Conservation (phyloP, 192 early-diverging fungal species). For the Coemansia sp. region DNA sequence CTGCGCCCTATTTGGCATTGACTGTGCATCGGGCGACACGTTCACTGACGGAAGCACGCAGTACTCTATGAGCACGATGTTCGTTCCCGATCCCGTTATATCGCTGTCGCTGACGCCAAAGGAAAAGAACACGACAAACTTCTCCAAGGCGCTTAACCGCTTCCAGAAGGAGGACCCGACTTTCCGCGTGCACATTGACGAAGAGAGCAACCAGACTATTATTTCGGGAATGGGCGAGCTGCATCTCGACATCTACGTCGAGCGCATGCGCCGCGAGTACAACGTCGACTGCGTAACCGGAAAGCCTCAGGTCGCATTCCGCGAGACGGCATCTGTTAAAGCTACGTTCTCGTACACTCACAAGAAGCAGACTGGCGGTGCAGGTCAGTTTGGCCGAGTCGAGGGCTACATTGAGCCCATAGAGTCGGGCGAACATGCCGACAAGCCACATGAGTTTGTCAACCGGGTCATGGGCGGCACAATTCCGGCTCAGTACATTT, state of each 20-base stretch:
- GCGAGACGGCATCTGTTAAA: constrained; percentile 79
- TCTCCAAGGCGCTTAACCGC: constrained; percentile 68
- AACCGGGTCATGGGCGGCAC: constrained; percentile 89
- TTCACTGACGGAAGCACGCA: constrained; percentile 85
- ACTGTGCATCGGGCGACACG: constrained; percentile 95
- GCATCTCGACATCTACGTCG: constrained; percentile 91
- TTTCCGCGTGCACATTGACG: constrained; percentile 77
- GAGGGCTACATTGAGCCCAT: constrained; percentile 90
- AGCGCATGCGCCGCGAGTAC: constrained; percentile 98
- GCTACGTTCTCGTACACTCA: constrained; percentile 93
- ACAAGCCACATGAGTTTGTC: constrained; percentile 73
- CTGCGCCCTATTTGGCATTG: constrained; percentile 96
- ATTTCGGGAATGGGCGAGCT: constrained; percentile 89
- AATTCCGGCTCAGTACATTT: constrained; percentile 90
- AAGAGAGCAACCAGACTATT: constrained; percentile 84
- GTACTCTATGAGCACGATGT: constrained; percentile 96
- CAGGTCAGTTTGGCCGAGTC: constrained; percentile 94
- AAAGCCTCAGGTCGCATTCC: constrained; percentile 97
- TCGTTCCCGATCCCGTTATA: constrained; percentile 95
- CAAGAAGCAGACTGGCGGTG: constrained; percentile 97
- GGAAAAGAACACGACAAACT: constrained; percentile 77
- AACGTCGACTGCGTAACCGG: constrained; percentile 92
- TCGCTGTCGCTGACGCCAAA: constrained; percentile 91
- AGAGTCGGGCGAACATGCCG: constrained; percentile 56
- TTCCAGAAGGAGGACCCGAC: constrained; percentile 86